Evolutionary conservation across 306 rosid genomes (phyloP).

Genomic region (Rosa lucieae): DNA sequence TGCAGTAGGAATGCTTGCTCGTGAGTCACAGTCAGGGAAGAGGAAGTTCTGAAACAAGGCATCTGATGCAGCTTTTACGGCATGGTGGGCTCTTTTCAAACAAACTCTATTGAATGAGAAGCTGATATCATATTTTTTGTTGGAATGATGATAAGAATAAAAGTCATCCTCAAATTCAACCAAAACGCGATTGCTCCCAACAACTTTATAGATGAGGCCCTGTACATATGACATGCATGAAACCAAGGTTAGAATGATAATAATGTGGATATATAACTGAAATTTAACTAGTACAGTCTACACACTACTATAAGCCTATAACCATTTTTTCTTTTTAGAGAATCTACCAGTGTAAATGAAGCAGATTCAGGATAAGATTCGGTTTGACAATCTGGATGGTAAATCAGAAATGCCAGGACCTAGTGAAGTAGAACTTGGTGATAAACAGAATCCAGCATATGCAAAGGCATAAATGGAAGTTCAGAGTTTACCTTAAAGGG

Average conservation of each 20-base stretch:
- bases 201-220: conserved; percentile 24
- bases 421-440: neutral
- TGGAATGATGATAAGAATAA: neutral
- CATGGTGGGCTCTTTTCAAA: conserved; percentile 39
- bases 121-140: conserved; percentile 30
- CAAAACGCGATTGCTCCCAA: neutral
- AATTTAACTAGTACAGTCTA: too few species aligned
- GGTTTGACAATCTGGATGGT: neutral
- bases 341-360: neutral
- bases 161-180: conserved; percentile 32
- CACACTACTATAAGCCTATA: neutral
- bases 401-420: neutral
- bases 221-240: conserved; percentile 1
- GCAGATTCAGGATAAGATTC: neutral
- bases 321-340: neutral
- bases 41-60: conserved; percentile 3
- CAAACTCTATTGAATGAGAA: conserved; percentile 39
- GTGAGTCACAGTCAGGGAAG: too few species aligned
- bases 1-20: too few species aligned
- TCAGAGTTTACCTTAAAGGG: conserved; percentile 14
- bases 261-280: too few species aligned
- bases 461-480: neutral
- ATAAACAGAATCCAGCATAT: neutral
- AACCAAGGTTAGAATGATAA: too few species aligned
- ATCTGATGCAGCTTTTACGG: conserved; percentile 19